Conservation (phyloP, 1,284 basidiomycete genomes). For the Golubevia pallescens region DNA sequence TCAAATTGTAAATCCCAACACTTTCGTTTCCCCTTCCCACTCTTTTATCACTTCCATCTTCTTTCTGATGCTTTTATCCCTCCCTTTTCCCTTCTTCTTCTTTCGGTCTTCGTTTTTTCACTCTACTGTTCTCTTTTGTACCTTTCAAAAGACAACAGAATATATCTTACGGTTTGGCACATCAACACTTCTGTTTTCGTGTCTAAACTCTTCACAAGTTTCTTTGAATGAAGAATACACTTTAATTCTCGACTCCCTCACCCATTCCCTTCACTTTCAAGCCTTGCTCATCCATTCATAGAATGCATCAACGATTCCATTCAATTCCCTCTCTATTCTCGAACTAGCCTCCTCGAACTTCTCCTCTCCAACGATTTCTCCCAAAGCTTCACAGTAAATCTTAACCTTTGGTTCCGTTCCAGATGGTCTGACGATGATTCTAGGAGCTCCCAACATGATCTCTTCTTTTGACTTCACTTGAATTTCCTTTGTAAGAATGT, state of each 20-base stretch:
- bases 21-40: too few relatives aligned
- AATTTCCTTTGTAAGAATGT: constrained; percentile 19
- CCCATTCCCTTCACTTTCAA: background rate
- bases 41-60: too few relatives aligned
- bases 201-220: too few relatives aligned
- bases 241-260: constrained; percentile 3
- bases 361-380: constrained; percentile 27
- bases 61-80: too few relatives aligned
- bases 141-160: too few relatives aligned
- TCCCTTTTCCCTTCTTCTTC: too few relatives aligned
- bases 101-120: too few relatives aligned
- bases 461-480: constrained; percentile 12
- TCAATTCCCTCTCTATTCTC: constrained; percentile 26
- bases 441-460: constrained; percentile 36
- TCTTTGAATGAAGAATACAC: too few relatives aligned
- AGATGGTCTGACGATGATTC: constrained; percentile 46
- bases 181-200: too few relatives aligned
- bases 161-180: too few relatives aligned
- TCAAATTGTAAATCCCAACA: too few relatives aligned
- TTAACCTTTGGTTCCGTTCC: constrained; percentile 50
- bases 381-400: constrained; percentile 45
- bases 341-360: constrained; percentile 22
- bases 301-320: constrained; percentile 35
- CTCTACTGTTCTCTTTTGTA: too few relatives aligned
- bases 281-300: constrained; percentile 34